Conservation (phyloP, 202 grass and related monocot species). For the Carex arenaria region DNA sequence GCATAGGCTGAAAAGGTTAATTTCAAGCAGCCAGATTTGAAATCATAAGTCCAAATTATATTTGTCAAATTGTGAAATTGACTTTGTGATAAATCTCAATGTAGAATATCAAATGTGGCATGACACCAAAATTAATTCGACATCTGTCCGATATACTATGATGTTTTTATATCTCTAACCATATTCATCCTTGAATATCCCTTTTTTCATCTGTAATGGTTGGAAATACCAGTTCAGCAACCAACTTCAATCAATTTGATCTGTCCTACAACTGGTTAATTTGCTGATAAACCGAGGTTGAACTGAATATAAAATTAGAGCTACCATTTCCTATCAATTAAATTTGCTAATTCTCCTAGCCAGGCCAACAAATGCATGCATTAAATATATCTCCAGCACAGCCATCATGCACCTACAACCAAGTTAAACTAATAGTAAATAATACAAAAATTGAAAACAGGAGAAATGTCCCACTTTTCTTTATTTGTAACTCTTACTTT, state of each 20-base stretch:
- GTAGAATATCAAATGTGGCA: conserved; percentile 3
- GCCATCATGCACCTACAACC: not conserved
- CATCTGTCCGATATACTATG: not conserved
- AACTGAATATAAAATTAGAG: conserved; percentile 5
- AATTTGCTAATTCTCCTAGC: not conserved
- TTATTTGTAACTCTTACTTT: not conserved
- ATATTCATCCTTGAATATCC: not conserved
- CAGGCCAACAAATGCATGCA: not conserved
- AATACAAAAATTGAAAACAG: not conserved
- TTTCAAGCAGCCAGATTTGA: conserved; percentile 18
- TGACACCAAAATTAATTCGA: not conserved
- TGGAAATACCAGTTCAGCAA: not conserved
- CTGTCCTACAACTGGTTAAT: not conserved
- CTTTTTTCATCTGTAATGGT: not conserved
- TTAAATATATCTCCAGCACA: not conserved
- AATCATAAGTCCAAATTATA: not conserved
- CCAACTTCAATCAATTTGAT: not conserved
- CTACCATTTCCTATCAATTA: not conserved
- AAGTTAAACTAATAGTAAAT: not conserved
- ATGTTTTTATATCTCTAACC: not conserved
- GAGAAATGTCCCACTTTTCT: not conserved
- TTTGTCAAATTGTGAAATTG: conserved; percentile 9
- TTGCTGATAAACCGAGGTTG: not conserved
- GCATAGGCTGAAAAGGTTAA: not conserved
- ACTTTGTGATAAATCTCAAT: not conserved